Base-by-base conservation (phyloP, 495 filamentous ascomycete genomes). In the Ascobolus immersus region DNA sequence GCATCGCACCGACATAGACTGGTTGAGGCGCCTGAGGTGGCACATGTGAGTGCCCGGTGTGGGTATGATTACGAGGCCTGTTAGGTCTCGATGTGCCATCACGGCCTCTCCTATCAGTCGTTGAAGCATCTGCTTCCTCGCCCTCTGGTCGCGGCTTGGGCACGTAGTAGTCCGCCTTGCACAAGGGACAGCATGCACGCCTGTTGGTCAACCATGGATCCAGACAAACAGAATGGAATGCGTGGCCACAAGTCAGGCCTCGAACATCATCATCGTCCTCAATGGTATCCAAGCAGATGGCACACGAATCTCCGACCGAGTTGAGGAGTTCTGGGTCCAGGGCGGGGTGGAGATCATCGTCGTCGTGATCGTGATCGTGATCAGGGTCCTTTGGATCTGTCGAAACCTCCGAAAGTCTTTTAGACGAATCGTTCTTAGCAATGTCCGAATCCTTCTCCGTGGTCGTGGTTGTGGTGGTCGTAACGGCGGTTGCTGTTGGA, bases 231-330 rank as follows among this genome's bases (percentile, higher is more conserved):
- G 77, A 75, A 53, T 99, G 86, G 62, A 94, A 99, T 39, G 86
- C 82, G 51, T 94, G 89, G 21, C 81, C 81, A 45, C 86, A 94
- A 9, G 78, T 79, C 25, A 96, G 55, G 17, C 86, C 86, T 35
- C 86, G 76, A 24, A 96, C 73, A 53, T 93, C 82, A 49, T 94
- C 86, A 45, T 93, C 73, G 32, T 94, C 80, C 46, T 96, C 86
- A 21, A 96, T 65, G 0, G 64, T 71, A 43, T 96, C 86, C 40
- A 96, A 71, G 49, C 86, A 96, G 40, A 96, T 96, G 12, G 86
- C 86, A 53, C 86, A 96, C 3, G 81, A 73, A 45, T 99, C 86
- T 15, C 89, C 86, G n/a, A 77, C 77, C 27, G 71, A 75, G 11
- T 71, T 68, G 30, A 92, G 59, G 44, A 86, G 62, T 41, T 91